Percentiles rank a stretch among this genome's conserved stretches.
Conservation (phyloP, 352 stramenopile species). For the Aphanomyces astaci region DNA sequence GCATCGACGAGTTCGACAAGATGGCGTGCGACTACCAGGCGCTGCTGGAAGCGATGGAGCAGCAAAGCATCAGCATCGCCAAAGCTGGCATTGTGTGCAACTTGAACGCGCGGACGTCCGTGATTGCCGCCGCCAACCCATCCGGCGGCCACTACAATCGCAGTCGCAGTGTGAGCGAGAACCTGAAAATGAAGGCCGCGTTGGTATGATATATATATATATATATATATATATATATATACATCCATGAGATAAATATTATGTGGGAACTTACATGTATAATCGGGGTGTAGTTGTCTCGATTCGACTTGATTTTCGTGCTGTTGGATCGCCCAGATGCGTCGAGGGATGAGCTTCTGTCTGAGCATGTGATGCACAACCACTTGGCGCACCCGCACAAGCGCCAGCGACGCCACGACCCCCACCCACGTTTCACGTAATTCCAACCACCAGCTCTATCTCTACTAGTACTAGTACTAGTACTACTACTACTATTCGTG, state of each 20-base stretch:
- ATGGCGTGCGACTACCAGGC: conserved; percentile 88
- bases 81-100: conserved; percentile 91
- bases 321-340: conserved; percentile 91
- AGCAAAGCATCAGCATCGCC: conserved; percentile 95
- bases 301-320: conserved; percentile 98
- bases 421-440: too few relatives aligned
- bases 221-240: too few relatives aligned
- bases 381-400: conserved; percentile 39
- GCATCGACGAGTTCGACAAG: conserved; percentile 99
- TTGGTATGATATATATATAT: conserved; percentile 31
- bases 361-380: conserved; percentile 92
- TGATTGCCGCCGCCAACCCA: conserved; percentile 96
- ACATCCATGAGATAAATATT: too few relatives aligned
- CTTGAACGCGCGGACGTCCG: conserved; percentile 89
- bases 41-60: conserved; percentile 98
- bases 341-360: conserved; percentile 89
- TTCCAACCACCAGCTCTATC: too few relatives aligned
- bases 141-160: conserved; percentile 95
- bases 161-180: conserved; percentile 91
- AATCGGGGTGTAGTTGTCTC: conserved; percentile 80
- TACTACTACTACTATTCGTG: too few relatives aligned
- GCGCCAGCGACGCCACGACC: conserved; percentile 7
- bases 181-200: conserved; percentile 94
- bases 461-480: too few relatives aligned
- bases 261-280: too few relatives aligned